phyloP scores from a whole-genome alignment of 2,329 filamentous ascomycete genomes.

The Teratosphaeria viscida region DNA sequence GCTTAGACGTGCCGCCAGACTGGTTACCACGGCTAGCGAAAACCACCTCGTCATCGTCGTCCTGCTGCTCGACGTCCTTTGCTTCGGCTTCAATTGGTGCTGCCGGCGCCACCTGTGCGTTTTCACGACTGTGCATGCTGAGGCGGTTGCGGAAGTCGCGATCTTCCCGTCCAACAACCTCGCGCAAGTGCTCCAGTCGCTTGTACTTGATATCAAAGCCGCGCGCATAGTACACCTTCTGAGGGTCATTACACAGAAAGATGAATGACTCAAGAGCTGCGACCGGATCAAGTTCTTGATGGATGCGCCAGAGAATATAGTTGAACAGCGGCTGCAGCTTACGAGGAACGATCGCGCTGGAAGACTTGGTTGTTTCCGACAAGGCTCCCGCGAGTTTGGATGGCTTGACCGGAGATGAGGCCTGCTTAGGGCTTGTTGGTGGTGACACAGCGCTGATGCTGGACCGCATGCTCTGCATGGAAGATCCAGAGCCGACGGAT shows the following conservation, averaged over 20 bases:
- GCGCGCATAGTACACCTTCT: constrained; percentile 36
- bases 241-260: constrained; percentile 40
- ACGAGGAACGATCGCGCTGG: constrained; percentile 27
- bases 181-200: constrained; percentile 40
- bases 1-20: constrained; percentile 21
- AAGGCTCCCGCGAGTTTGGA: background rate
- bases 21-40: constrained; percentile 21
- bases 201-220: constrained; percentile 42
- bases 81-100: background rate
- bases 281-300: constrained; percentile 38
- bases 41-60: constrained; percentile 14
- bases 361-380: constrained; percentile 5
- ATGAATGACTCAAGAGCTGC: constrained; percentile 41
- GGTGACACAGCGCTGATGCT: constrained; percentile 23
- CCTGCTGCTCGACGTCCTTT: constrained; percentile 4
- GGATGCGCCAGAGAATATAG: constrained; percentile 42
- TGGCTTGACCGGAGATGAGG: constrained; percentile 11
- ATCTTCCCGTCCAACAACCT: constrained; percentile 39
- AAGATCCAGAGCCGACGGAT: constrained; percentile 29
- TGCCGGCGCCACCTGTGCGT: constrained; percentile 1
- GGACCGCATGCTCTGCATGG: constrained; percentile 28
- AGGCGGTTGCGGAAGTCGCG: constrained; percentile 34
- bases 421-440: constrained; percentile 23
- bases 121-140: constrained; percentile 19
- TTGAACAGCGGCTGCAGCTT: constrained; percentile 39